Conservation (phyloP, 1,139 yeast species). For the Entelexis sorbosivorans region DNA sequence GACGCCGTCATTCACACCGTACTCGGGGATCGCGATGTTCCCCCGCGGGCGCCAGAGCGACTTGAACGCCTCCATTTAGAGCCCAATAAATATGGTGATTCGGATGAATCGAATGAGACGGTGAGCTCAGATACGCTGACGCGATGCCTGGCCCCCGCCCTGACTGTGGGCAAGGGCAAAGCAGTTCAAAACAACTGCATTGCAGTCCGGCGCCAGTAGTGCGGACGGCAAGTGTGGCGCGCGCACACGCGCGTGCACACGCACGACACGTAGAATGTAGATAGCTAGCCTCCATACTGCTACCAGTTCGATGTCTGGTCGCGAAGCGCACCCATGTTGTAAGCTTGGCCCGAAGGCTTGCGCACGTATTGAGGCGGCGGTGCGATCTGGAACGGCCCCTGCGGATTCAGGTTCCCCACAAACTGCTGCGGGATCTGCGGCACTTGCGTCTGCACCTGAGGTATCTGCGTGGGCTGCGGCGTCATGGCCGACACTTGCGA, state of each 20-base stretch:
- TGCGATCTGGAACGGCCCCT: slow-evolving; percentile 8
- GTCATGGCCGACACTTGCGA: neutral
- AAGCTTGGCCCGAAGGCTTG: slow-evolving; percentile 10
- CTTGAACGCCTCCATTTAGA: slow-evolving; percentile 27
- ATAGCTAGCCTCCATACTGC: no score
- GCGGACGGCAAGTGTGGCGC: no score
- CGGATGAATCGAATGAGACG: neutral
- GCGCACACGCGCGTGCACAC: no score
- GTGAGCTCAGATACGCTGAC: slow-evolving; percentile 6
- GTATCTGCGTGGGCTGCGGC: neutral
- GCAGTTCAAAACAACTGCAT: neutral
- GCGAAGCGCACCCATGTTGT: slow-evolving; percentile 18
- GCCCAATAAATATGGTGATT: neutral
- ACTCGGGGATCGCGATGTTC: slow-evolving; percentile 37
- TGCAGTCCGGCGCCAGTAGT: no score
- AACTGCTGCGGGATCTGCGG: slow-evolving; percentile 5
- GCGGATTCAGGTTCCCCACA: neutral
- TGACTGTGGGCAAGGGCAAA: neutral
- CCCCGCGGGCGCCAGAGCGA: slow-evolving; percentile 27
- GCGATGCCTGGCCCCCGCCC: neutral
- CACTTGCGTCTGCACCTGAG: slow-evolving; percentile 3
- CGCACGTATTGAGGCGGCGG: slow-evolving; percentile 16
- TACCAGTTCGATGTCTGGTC: slow-evolving; percentile 15
- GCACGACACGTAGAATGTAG: no score
- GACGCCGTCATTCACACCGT: slow-evolving; percentile 42